Evolutionary conservation across 108 stramenopile species (phyloP), one percentile per base, ranked within the genome.

Genomic region (Skeletonema marinoi): DNA sequence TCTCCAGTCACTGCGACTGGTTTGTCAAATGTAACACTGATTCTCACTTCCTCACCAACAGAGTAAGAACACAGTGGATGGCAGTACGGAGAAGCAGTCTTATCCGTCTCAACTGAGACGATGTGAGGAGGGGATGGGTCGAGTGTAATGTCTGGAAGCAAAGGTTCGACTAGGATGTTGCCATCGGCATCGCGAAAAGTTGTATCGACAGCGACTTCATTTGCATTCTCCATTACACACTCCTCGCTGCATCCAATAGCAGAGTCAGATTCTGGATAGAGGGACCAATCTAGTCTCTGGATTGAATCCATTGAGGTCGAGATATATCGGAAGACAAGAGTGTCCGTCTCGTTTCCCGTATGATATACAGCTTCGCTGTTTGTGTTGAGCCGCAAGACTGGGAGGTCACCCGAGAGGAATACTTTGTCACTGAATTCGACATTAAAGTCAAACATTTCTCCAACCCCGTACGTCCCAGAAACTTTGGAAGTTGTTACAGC

Each of bases 41-140:
- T 62, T 31, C 65, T 39, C 25, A 86, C 60, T 60, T 86, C 68
- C 69, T 86, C 81, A 21, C 84, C 84, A 54, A 77, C 75, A 42
- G 84, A 72, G 66, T 85, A 85, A 6, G 84, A 59, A 48, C 84
- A 84, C 25, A 36, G 3, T 44, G 74, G 71, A 42, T 78, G 56
- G 60, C 84, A 85, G 73, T 81, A 85, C 4, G 74, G 68, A 56
- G 79, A 81, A 17, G 67, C 59, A 6, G 17, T 38, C 58, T 85
- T 85, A 66, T 81, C 59, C 7, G 73, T 71, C 31, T 48, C 16
- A 11, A 81, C 68, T 12, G 70, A 71, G 7, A 78, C 29, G 31
- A 85, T 77, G 17, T 17, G 65, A 8, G 84, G 80, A 13, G 69
- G 50, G 1, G 65, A 63, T 51, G 71, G 61, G 32, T 85, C 79